Base-by-base conservation (phyloP, 2,329 filamentous ascomycete genomes). In the Didymella lethalis region DNA sequence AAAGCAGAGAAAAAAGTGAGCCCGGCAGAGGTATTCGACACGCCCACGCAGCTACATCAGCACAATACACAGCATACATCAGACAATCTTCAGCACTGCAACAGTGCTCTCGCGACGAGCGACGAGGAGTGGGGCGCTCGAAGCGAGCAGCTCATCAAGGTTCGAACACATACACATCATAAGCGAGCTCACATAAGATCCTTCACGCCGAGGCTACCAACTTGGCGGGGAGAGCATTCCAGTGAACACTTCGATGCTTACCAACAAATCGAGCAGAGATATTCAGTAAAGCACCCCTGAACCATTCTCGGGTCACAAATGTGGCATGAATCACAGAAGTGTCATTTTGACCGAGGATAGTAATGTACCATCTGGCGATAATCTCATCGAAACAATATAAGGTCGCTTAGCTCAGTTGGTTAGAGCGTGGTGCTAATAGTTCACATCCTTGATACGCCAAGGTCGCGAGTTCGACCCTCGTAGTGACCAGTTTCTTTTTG, bases 1-100 rank as follows among this genome's bases (percentile, higher is more conserved):
- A 20, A 75, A 71, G 56, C 68, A 73, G 50, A 62, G 66, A 48
- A 70, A 66, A 38, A 66, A 59, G 55, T 65, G 45, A 65, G 45
- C 32, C 32, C 20, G 18, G 12, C 18, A 3, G 18, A 41, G 18
- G 5, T 6, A 23, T 4, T 18, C 38, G 3, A 41, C 38, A n/a
- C 23, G 23, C 23, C 23, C 23, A 41, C 11, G 7, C 38, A 23
- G 12, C 18, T 2, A 12, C 38, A 41, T 11, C 20, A 41, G 7
- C 18, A 25, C 38, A 41, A 14, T 25, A 41, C 18, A 40, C 20
- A 41, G 38, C 38, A 41, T 16, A 25, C 38, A 41, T 11, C 18
- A 40, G 7, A 38, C 11, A n/a, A 20, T 36, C 6, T 5, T 2
- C 32, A 36, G 16, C 32, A 36, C 7, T 8, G 16, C 16, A 32